A percentile compares a stretch with the other conserved stretches of the same genome.
phyloP scores from a whole-genome alignment of 495 filamentous ascomycete genomes.

The Trypethelium eluteriae region DNA sequence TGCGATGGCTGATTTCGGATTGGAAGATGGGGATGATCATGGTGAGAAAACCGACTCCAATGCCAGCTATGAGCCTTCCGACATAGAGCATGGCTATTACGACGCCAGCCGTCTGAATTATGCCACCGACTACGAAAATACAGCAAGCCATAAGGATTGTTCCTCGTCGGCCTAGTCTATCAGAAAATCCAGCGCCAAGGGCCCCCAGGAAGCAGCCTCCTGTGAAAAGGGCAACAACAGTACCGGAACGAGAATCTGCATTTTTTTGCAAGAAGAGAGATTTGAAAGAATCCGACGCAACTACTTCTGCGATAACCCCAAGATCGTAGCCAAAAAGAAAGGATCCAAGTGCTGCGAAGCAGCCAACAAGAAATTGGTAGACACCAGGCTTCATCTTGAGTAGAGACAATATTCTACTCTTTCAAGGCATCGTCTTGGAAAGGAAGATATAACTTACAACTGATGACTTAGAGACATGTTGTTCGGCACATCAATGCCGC shows the following conservation, averaged over 20 bases:
- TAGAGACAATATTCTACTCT: neutral
- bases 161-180: conserved; percentile 25
- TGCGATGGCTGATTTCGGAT: conserved; percentile 27
- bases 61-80: conserved; percentile 37
- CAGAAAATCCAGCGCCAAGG: conserved; percentile 21
- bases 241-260: conserved; percentile 25
- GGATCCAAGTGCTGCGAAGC: conserved; percentile 24
- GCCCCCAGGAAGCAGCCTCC: conserved; percentile 32
- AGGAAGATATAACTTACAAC: neutral
- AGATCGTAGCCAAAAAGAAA: conserved; percentile 27
- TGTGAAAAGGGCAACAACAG: conserved; percentile 40
- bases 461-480: neutral
- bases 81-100: conserved; percentile 34
- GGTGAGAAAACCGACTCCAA: conserved; percentile 27
- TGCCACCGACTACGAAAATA: conserved; percentile 39
- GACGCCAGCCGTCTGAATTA: conserved; percentile 37
- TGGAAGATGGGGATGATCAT: conserved; percentile 31
- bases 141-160: conserved; percentile 38
- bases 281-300: conserved; percentile 34
- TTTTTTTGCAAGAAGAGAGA: conserved; percentile 22
- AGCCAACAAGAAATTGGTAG: conserved; percentile 27
- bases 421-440: neutral
- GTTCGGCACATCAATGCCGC: conserved; percentile 7
- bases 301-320: conserved; percentile 38
- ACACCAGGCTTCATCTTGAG: conserved; percentile 20